Base-by-base conservation (phyloP, 2,329 filamentous ascomycete species). In the Exophiala alcalophila region DNA sequence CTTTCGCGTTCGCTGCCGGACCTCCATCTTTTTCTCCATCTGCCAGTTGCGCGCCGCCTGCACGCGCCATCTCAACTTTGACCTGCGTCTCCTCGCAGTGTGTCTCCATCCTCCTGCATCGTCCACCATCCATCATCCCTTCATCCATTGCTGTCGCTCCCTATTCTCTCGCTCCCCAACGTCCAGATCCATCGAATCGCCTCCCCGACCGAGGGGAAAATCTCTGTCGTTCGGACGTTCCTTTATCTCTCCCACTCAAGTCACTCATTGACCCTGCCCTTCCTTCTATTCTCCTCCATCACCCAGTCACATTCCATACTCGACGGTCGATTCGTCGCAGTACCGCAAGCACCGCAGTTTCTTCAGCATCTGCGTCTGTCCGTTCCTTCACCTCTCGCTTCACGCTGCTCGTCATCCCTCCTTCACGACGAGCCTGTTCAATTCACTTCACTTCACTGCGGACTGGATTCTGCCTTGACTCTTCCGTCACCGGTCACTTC, bases 321-420 rank as follows among this genome's bases (percentile, higher is more conserved):
- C 45, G 51, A 52, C 51, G 51, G 44, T 54, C 42, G 51, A 54
- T 49, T 46, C 51, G 51, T 54, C 51, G 43, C 27, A 42, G 25
- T 43, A 39, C 30, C 34, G 19, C 36, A 18, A 25, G 14, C 16
- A 16, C 31, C 28, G 26, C 19, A 39, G 35, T n/a, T n/a, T n/a
- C n/a, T n/a, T n/a, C n/a, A n/a, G n/a, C n/a, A n/a, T n/a, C n/a
- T n/a, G n/a, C n/a, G n/a, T n/a, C 37, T 18, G 24, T 37, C 28
- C 44, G 34, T 45, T 50, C 50, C 20, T 50, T 50, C 42, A 37
- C 25, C 31, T 10, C 23, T 8, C 25, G 25, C 23, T 40, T 47
- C 40, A 34, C 34, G 34, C 47, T 47, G 23, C 24, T 40, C 19
- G 15, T 40, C 27, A 44, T 48, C 46, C 34, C 28, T 47, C 42